phyloP scores from a whole-genome alignment of 768 basidiomycete genomes.

The Collybia mongolica region DNA sequence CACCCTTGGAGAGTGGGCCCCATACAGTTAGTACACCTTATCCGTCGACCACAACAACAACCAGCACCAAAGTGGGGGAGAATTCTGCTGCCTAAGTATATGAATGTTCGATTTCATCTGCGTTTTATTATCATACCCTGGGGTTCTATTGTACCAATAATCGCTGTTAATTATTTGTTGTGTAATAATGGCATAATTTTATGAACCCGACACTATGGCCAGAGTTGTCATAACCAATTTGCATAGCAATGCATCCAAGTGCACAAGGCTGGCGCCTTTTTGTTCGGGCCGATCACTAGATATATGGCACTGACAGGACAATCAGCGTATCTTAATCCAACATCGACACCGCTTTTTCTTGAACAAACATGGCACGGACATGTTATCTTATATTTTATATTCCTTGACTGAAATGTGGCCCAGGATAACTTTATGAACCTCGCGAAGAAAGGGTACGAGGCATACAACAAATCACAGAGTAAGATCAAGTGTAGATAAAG shows the following conservation, averaged over 20 bases:
- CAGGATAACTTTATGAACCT: constrained; percentile 70
- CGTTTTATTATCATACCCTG: too few relatives aligned
- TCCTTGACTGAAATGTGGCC: background rate
- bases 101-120: too few relatives aligned
- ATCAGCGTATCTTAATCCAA: background rate
- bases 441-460: constrained; percentile 63
- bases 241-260: too few relatives aligned
- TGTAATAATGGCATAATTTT: too few relatives aligned
- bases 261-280: too few relatives aligned
- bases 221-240: too few relatives aligned
- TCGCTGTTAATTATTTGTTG: too few relatives aligned
- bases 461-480: constrained; percentile 53
- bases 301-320: too few relatives aligned
- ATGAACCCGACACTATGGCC: too few relatives aligned
- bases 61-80: constrained; percentile 18
- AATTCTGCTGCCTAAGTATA: constrained; percentile 8
- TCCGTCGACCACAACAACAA: constrained; percentile 21
- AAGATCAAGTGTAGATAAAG: constrained; percentile 14
- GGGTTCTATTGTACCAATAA: too few relatives aligned
- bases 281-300: too few relatives aligned
- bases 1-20: constrained; percentile 38
- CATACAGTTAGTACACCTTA: constrained; percentile 31
- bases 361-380: constrained; percentile 5
- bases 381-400: background rate
- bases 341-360: background rate